Conservation (phyloP, 345 rosid species). For the Clausena lansium region DNA sequence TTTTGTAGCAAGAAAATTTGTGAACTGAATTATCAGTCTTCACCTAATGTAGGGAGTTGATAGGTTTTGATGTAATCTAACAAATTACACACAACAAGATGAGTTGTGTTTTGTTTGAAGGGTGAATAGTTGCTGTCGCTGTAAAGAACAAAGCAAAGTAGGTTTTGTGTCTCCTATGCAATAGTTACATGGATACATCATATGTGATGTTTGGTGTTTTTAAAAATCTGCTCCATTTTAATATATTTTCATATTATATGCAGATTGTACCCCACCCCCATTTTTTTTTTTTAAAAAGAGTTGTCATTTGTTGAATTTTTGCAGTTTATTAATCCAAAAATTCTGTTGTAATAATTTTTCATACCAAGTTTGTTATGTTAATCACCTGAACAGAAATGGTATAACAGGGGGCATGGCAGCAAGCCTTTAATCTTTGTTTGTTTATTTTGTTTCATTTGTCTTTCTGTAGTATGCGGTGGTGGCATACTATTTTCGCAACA, state of each 20-base stretch:
- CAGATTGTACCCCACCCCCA: background rate
- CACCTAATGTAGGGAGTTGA: background rate
- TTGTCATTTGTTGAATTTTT: no score
- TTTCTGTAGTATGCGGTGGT: no score
- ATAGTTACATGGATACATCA: background rate
- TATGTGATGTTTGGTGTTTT: constrained; percentile 15
- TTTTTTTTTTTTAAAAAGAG: no score
- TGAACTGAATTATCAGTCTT: background rate
- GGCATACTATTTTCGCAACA: no score
- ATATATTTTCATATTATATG: background rate
- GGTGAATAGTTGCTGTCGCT: constrained; percentile 19
- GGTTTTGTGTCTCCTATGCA: constrained; percentile 14
- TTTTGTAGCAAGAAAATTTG: background rate
- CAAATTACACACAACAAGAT: background rate
- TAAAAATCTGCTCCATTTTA: no score
- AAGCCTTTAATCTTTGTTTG: background rate
- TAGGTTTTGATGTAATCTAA: constrained; percentile 22
- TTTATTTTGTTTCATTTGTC: background rate
- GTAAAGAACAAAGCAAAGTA: constrained; percentile 12
- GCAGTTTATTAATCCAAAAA: no score
- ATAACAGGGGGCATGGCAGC: background rate
- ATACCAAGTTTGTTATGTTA: background rate
- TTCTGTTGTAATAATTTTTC: no score
- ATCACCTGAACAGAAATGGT: background rate
- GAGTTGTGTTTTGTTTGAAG: constrained; percentile 12